phyloP scores from a whole-genome alignment of 2,329 filamentous ascomycete genomes.

The Aphanoascus verrucosus region DNA sequence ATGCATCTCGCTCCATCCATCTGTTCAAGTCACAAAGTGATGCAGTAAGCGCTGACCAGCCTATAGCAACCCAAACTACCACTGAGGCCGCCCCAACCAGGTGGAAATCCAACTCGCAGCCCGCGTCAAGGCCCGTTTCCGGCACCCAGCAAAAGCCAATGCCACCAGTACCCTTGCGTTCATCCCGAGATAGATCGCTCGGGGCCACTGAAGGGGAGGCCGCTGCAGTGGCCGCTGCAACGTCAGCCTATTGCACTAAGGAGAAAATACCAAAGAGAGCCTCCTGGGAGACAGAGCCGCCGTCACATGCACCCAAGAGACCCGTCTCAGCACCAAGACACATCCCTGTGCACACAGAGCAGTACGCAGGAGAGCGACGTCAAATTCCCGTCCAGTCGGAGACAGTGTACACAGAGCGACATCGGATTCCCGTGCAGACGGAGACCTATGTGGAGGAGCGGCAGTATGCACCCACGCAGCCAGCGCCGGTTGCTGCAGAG shows the following conservation, averaged over 20 bases:
- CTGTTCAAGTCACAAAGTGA: neutral
- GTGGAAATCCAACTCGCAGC: neutral
- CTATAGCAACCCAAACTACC: neutral
- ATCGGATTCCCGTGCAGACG: too few species aligned
- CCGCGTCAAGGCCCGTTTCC: neutral
- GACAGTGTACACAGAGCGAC: too few species aligned
- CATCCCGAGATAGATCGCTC: constrained; percentile 2
- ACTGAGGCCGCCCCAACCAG: neutral
- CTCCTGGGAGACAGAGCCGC: too few species aligned
- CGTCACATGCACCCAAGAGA: too few species aligned
- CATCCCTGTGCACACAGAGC: too few species aligned
- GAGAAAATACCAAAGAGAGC: neutral
- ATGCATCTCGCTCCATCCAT: neutral
- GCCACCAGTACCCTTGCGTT: neutral
- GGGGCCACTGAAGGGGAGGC: constrained; percentile 9
- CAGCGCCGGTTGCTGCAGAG: too few species aligned
- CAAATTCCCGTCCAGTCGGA: too few species aligned
- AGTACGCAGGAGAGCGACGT: too few species aligned
- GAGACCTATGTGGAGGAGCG: too few species aligned
- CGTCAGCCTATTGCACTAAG: constrained; percentile 14
- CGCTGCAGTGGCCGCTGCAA: constrained; percentile 13
- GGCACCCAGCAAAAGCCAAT: neutral
- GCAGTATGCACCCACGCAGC: too few species aligned
- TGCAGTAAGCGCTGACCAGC: neutral
- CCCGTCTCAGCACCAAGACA: too few species aligned